Evolutionary conservation across 2,329 filamentous ascomycete genomes (phyloP).

Genomic region (Blastomyces emzantsi): DNA sequence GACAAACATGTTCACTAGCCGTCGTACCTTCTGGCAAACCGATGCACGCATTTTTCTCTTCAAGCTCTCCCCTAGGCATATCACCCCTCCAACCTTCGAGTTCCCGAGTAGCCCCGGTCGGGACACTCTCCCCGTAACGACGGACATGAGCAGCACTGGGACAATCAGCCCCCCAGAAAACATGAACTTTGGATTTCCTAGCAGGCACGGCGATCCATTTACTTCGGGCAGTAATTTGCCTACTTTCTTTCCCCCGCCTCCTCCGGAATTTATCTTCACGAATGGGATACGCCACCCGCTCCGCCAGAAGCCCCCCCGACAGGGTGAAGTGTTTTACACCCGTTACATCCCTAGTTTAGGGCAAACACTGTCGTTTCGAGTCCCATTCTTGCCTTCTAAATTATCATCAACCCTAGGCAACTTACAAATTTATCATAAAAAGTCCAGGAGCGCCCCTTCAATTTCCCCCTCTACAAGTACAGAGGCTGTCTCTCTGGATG

Average conservation of each 20-base stretch:
- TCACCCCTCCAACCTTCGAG: conserved; percentile 41
- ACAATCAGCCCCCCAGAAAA: not conserved
- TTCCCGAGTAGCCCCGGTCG: conserved; percentile 42
- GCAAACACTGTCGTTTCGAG: conserved; percentile 82
- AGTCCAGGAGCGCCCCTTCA: conserved; percentile 10
- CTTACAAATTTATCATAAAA: conserved; percentile 20
- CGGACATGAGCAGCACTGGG: not conserved
- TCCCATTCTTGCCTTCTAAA: conserved; percentile 60
- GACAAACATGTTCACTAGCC: conserved; percentile 69
- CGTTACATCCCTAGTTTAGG: conserved; percentile 73
- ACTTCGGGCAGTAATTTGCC: conserved; percentile 75
- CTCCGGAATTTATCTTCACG: conserved; percentile 71
- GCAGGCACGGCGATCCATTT: conserved; percentile 52
- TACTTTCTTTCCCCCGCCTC: conserved; percentile 80
- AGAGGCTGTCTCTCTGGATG: not conserved
- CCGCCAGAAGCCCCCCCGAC: conserved; percentile 76
- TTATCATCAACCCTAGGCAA: conserved; percentile 24
- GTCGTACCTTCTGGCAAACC: conserved; percentile 83
- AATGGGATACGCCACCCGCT: conserved; percentile 75
- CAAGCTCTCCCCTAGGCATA: conserved; percentile 52
- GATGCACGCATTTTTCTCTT: conserved; percentile 83
- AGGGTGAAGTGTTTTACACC: conserved; percentile 86
- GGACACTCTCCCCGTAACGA: conserved; percentile 15
- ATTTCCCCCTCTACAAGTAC: not conserved
- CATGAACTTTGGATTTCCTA: not conserved